Percentiles rank a stretch among this genome's conserved stretches.
Evolutionary conservation across 192 early-diverging fungal genomes (phyloP).

Genomic region (Coemansia brasiliensis): DNA sequence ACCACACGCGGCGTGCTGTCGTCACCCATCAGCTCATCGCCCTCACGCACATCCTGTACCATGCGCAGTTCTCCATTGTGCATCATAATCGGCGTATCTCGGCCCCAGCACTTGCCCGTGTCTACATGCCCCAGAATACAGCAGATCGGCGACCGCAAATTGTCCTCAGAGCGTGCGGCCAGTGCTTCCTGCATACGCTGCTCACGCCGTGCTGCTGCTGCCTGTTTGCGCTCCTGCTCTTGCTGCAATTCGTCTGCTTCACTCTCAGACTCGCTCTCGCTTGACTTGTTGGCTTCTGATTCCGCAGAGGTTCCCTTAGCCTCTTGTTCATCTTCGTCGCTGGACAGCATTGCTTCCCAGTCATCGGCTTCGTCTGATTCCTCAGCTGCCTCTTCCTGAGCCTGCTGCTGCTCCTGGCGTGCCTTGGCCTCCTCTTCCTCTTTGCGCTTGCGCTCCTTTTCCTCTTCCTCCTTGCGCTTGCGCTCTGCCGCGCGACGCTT

Average conservation of each 20-base stretch:
- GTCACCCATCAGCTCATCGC: constrained; percentile 56
- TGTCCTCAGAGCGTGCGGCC: constrained; percentile 80
- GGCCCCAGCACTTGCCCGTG: constrained; percentile 69
- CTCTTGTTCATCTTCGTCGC: constrained; percentile 56
- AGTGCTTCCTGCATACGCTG: constrained; percentile 73
- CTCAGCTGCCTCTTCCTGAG: constrained; percentile 60
- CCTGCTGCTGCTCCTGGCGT: constrained; percentile 50
- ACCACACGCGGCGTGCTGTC: constrained; percentile 53
- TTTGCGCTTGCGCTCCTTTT: constrained; percentile 29
- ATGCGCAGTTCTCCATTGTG: constrained; percentile 37
- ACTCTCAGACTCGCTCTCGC: constrained; percentile 56
- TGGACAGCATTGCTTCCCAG: constrained; percentile 45
- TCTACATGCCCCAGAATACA: constrained; percentile 99
- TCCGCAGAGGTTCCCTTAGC: constrained; percentile 4
- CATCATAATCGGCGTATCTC: constrained; percentile 56
- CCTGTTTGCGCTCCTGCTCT: constrained; percentile 71
- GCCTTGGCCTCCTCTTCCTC: constrained; percentile 56
- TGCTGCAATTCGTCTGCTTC: constrained; percentile 62
- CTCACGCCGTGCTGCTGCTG: constrained; percentile 72
- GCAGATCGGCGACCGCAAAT: constrained; percentile 96
- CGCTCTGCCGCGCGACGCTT: constrained; percentile 36
- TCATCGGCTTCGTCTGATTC: constrained; percentile 59
- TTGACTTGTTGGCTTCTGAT: constrained; percentile 31
- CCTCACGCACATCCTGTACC: constrained; percentile 48
- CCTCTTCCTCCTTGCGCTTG: constrained; percentile 44